Evolutionary conservation across 306 rosid species (phyloP).

Genomic region (Vigna trinervia): DNA sequence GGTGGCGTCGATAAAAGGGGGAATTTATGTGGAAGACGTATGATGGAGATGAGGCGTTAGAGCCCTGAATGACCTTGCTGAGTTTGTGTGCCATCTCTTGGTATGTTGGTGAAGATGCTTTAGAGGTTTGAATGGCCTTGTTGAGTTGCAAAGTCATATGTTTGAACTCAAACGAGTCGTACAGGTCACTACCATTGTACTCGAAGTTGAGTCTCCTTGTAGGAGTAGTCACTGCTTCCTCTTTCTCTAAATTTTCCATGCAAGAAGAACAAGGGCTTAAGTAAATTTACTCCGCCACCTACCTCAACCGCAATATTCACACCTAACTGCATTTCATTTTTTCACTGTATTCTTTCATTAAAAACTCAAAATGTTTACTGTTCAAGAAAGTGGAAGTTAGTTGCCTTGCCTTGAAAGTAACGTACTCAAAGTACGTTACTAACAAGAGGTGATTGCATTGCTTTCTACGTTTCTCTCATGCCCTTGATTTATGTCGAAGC

Average conservation of each 20-base stretch:
- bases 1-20: conserved; percentile 45
- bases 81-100: conserved; percentile 49
- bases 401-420: conserved; percentile 60
- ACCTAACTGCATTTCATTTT: conserved; percentile 31
- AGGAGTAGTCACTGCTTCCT: conserved; percentile 41
- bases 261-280: conserved; percentile 36
- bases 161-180: conserved; percentile 65
- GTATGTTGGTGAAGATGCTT: conserved; percentile 45
- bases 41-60: conserved; percentile 47
- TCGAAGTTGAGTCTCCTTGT: conserved; percentile 41
- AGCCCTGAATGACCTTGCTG: conserved; percentile 52
- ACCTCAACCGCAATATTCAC: conserved; percentile 38
- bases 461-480: conserved; percentile 50
- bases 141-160: conserved; percentile 66
- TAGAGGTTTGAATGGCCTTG: conserved; percentile 58
- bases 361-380: conserved; percentile 35
- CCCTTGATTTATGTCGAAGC: conserved; percentile 45
- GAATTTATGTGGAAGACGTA: conserved; percentile 45
- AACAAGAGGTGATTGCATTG: conserved; percentile 53
- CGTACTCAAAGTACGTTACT: conserved; percentile 42
- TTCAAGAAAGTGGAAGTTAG: conserved; percentile 37
- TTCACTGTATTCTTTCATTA: conserved; percentile 19
- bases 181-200: conserved; percentile 63
- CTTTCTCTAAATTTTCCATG: conserved; percentile 48
- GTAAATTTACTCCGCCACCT: conserved; percentile 35